Base-by-base conservation (phyloP, 129 eudicot genomes). In the Glebionis coronaria region DNA sequence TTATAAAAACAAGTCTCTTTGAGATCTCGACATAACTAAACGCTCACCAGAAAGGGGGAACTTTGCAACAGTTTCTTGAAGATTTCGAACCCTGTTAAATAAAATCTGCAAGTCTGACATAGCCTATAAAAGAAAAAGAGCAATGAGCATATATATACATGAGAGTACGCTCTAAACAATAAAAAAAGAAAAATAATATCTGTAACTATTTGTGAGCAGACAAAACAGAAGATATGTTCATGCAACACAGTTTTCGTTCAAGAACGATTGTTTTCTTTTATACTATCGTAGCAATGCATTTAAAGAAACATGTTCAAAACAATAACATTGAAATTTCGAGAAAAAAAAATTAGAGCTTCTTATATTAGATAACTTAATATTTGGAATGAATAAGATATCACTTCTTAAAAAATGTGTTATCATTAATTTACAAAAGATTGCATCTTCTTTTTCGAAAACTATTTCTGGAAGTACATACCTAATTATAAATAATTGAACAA, bases 21-120 rank as follows among this genome's bases (percentile, higher is more conserved):
- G 12, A 16, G 35, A 47, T 67, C 11, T 14, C 20, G 52, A 12
- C 5, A 46, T 3, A 67, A 55, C 25, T 20, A 75, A 53, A 56
- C 8, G 57, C 75, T 71, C 65, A 92, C 95, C 87, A 63, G 85
- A 72, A 25, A 93, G 85, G 8, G 97, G 95, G 60, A 89, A 84
- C 58, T 86, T 93, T 13, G 95, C 79, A 61, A 81, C 90, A 51
- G 87, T 85, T 76, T 89, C 97, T 67, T 86, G 95, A 53, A 86
- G 71, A 45, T 74, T 53, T 40, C 74, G 83, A 49, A 93, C 86
- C 78, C 92, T 82, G 77, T 77, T 79, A n/a, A 86, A 81, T 59
- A 93, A 78, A 82, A 84, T 89, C 67, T 86, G 92, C 78, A 93
- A 78, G n/a, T 86, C 92, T 13, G 95, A 89, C 47, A 93, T 79